A percentile compares a stretch with the other conserved stretches of the same genome.
Evolutionary conservation across 768 basidiomycete genomes (phyloP).

Genomic region (Chalciporus pseudorubinellus): DNA sequence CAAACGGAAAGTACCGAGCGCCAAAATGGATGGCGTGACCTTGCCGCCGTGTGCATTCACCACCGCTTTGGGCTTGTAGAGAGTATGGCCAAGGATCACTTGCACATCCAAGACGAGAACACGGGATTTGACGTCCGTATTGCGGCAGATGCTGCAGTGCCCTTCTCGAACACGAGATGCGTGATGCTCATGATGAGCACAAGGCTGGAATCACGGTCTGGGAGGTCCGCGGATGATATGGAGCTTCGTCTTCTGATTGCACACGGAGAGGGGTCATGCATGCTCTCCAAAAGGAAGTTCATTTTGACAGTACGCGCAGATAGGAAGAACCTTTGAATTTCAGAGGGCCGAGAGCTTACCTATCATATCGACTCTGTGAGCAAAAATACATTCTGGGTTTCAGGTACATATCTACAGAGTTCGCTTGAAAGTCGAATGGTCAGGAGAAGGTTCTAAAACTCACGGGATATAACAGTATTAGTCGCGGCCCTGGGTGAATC

Average conservation of each 20-base stretch:
- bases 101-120: slow-evolving; percentile 1
- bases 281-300: slow-evolving; percentile 13
- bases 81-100: slow-evolving; percentile 2
- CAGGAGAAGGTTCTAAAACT: not conserved
- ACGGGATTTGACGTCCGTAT: slow-evolving; percentile 4
- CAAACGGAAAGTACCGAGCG: slow-evolving; percentile 2
- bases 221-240: slow-evolving; percentile 23
- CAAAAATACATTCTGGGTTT: not conserved
- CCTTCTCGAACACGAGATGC: slow-evolving; percentile 10
- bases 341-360: slow-evolving; percentile 1
- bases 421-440: not conserved
- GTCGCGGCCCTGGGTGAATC: too few species aligned
- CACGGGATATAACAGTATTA: slow-evolving; percentile 14
- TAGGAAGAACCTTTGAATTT: not conserved
- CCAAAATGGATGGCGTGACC: slow-evolving; percentile 5
- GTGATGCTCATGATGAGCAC: slow-evolving; percentile 11
- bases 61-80: not conserved
- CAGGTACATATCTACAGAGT: slow-evolving; percentile 6
- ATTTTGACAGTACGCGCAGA: slow-evolving; percentile 7
- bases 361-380: slow-evolving; percentile 4
- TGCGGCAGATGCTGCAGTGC: not conserved
- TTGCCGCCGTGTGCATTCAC: slow-evolving; percentile 4
- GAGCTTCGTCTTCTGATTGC: slow-evolving; percentile 17
- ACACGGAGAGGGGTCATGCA: slow-evolving; percentile 8
- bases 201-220: slow-evolving; percentile 10